Evolutionary conservation across 2,329 filamentous ascomycete genomes (phyloP).

Genomic region (Fusarium sp.): DNA sequence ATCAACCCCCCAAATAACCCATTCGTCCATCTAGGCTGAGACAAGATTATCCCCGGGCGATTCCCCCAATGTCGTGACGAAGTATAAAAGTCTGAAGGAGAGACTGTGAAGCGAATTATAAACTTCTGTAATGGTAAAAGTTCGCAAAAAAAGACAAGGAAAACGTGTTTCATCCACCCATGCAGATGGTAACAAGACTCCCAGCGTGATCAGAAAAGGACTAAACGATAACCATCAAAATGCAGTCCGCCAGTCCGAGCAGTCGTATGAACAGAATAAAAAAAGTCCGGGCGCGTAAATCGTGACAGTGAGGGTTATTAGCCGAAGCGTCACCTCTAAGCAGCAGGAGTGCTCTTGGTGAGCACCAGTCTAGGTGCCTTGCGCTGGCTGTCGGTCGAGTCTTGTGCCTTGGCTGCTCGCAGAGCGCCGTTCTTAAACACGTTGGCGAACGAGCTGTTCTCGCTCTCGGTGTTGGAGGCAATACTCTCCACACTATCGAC

Average conservation of each 20-base stretch:
- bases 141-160: conserved; percentile 37
- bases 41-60: conserved; percentile 49
- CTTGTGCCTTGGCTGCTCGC: conserved; percentile 66
- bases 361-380: conserved; percentile 90
- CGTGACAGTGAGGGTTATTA: conserved; percentile 49
- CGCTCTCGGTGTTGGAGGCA: conserved; percentile 59
- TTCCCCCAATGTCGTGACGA: conserved; percentile 51
- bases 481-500: conserved; percentile 77
- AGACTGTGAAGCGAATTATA: conserved; percentile 60
- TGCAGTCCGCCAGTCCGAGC: conserved; percentile 54
- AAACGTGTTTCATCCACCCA: conserved; percentile 45
- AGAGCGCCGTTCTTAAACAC: conserved; percentile 74
- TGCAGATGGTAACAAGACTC: conserved; percentile 48
- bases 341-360: conserved; percentile 67
- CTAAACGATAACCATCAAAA: conserved; percentile 50
- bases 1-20: conserved; percentile 46
- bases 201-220: conserved; percentile 45
- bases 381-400: conserved; percentile 75
- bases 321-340: conserved; percentile 46
- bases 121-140: conserved; percentile 50
- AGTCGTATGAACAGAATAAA: conserved; percentile 56
- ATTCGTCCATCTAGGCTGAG: conserved; percentile 49
- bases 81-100: conserved; percentile 55
- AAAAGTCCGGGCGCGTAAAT: conserved; percentile 57
- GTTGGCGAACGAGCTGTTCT: conserved; percentile 75